Conservation (phyloP, 1,284 basidiomycete species). For the Naganishia sp. region DNA sequence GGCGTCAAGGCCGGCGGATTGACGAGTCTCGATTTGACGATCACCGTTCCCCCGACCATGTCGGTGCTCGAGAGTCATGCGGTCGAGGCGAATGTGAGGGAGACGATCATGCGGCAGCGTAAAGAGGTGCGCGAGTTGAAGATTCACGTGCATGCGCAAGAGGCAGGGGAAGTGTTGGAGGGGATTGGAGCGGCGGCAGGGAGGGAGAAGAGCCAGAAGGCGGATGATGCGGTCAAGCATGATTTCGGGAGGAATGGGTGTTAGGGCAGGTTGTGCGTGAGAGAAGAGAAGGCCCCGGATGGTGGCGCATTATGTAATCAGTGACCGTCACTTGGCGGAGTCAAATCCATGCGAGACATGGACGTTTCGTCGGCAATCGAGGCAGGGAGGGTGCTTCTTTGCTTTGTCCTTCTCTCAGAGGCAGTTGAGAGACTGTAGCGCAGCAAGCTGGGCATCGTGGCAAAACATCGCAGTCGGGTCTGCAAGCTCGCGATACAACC, state of each 20-base stretch:
- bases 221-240: slow-evolving; percentile 37
- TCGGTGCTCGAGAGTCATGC: slow-evolving; percentile 63
- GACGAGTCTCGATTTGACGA: slow-evolving; percentile 57
- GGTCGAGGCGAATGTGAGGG: slow-evolving; percentile 66
- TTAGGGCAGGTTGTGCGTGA: slow-evolving; percentile 20
- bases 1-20: slow-evolving; percentile 70
- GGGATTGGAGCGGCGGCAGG: slow-evolving; percentile 39
- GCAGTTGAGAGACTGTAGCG: no score
- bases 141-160: slow-evolving; percentile 63
- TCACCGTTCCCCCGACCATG: slow-evolving; percentile 65
- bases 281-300: not conserved
- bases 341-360: slow-evolving; percentile 10
- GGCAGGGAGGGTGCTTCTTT: not conserved
- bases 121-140: slow-evolving; percentile 77
- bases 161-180: slow-evolving; percentile 30
- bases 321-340: no score
- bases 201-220: slow-evolving; percentile 33
- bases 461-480: no score
- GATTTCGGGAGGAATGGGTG: slow-evolving; percentile 46
- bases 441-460: no score
- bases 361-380: not conserved
- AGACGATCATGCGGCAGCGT: slow-evolving; percentile 63
- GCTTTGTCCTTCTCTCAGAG: no score
- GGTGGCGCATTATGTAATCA: slow-evolving; percentile 1
- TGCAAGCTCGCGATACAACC: not conserved